A percentile compares a stretch with the other conserved stretches of the same genome.
These are phyloP conservation scores for Trypanosoma cruzi DNA, from an alignment of 208 protist species.

Conservation along the genomic window DNA sequence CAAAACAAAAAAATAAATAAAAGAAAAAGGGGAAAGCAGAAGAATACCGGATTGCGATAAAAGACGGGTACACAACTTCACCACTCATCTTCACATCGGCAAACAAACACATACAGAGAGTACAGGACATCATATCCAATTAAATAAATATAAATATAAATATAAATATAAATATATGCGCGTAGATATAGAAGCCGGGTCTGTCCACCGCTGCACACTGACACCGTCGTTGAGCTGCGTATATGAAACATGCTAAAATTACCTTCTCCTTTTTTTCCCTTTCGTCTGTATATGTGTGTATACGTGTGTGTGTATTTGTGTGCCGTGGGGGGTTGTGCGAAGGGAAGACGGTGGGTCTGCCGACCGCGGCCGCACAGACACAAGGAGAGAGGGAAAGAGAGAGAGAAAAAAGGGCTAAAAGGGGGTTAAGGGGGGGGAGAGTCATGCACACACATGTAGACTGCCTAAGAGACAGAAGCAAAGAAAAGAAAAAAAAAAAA, in stretches of 20 bases:
- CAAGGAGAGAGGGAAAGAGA: neutral
- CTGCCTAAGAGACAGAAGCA: too few species aligned
- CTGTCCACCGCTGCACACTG: neutral
- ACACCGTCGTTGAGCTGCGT: neutral
- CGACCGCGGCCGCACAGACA: neutral
- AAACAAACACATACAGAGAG: neutral
- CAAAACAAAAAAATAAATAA: conserved; percentile 6
- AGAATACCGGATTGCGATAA: neutral
- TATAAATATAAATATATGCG: neutral
- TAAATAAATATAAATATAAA: neutral
- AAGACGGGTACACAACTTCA: neutral
- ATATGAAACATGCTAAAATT: neutral
- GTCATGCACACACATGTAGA: too few species aligned
- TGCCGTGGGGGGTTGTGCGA: neutral
- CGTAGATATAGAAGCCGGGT: neutral
- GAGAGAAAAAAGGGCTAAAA: neutral
- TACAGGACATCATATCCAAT: neutral
- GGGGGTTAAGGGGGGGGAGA: too few species aligned
- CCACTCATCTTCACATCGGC: neutral
- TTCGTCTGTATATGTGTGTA: neutral
- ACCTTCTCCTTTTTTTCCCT: neutral
- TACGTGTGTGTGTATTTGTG: neutral
- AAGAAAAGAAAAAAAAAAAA: too few species aligned
- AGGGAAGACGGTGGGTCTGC: too few species aligned
- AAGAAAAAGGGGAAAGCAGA: neutral